Percentiles rank a stretch among this genome's conserved stretches.
phyloP scores from a whole-genome alignment of 1,139 yeast species.

The Pneumocystis murina region DNA sequence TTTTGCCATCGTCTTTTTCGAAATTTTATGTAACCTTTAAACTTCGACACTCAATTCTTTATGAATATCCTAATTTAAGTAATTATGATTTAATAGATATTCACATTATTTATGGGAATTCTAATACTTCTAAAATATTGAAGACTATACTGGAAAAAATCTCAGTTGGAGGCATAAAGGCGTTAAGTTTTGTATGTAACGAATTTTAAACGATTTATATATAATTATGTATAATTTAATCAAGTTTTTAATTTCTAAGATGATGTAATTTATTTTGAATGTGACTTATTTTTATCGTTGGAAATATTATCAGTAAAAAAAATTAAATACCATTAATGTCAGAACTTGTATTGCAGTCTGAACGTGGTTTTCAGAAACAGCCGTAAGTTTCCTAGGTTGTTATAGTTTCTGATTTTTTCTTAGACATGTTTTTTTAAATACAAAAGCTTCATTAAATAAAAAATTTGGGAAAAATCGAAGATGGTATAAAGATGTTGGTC shows the following conservation, averaged over 20 bases:
- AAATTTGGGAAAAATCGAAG: slow-evolving; percentile 67
- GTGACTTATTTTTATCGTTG: neutral
- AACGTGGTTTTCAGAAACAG: slow-evolving; percentile 98
- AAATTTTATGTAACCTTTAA: neutral
- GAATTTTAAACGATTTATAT: neutral
- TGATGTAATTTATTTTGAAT: neutral
- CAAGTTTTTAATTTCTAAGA: neutral
- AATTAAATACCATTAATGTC: neutral
- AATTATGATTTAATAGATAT: neutral
- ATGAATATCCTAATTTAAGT: slow-evolving; percentile 1
- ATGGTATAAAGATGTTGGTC: slow-evolving; percentile 99
- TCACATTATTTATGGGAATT: neutral
- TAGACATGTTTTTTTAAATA: slow-evolving; percentile 94
- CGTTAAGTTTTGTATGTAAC: neutral
- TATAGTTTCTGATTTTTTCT: slow-evolving; percentile 28
- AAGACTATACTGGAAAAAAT: neutral
- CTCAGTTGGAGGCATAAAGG: neutral
- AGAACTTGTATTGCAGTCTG: slow-evolving; percentile 58
- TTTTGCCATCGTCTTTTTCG: neutral
- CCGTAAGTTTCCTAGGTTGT: neutral
- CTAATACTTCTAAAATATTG: neutral
- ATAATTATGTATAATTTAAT: neutral
- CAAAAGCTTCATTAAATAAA: slow-evolving; percentile 97
- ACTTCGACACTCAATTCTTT: neutral
- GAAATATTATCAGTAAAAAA: neutral